Conservation (phyloP, 805 yeast species). For the Wickerhamomyces alni region DNA sequence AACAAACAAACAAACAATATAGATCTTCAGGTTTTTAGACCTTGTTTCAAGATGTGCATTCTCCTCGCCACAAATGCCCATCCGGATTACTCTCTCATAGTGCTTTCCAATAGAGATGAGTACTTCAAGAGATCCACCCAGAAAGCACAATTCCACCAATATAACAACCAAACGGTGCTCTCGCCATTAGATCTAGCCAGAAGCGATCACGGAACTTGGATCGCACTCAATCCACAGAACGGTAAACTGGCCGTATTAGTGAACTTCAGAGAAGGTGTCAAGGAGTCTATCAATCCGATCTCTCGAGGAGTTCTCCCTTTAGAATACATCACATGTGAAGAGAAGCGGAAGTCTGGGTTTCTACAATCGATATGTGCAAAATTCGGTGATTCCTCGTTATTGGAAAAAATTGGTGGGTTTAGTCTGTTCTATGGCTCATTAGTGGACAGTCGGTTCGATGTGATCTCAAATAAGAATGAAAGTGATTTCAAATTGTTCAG, state of each 20-base stretch:
- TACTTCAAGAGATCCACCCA: constrained; percentile 68
- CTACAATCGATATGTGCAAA: constrained; percentile 14
- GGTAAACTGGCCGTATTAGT: constrained; percentile 70
- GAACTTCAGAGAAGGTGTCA: constrained; percentile 54
- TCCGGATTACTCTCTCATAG: constrained; percentile 67
- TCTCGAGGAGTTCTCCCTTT: constrained; percentile 45
- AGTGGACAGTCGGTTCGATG: constrained; percentile 23
- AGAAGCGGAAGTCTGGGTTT: constrained; percentile 15
- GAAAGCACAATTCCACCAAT: constrained; percentile 37
- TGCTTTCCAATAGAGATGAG: constrained; percentile 87
- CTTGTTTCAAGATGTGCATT: constrained; percentile 77
- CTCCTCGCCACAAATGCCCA: constrained; percentile 61
- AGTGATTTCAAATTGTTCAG: constrained; percentile 26
- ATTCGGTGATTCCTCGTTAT: constrained; percentile 13
- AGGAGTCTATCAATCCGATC: constrained; percentile 16
- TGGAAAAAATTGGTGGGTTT: constrained; percentile 24
- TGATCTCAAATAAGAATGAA: constrained; percentile 22
- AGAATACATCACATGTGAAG: constrained; percentile 26
- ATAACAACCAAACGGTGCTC: constrained; percentile 32
- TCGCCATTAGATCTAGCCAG: constrained; percentile 74
- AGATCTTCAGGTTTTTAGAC: no score
- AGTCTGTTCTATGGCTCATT: constrained; percentile 33
- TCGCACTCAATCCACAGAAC: constrained; percentile 51
- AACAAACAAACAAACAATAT: no score
- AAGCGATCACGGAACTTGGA: constrained; percentile 85